phyloP scores from a whole-genome alignment of 352 stramenopile species.

The Pythium scleroteichum region DNA sequence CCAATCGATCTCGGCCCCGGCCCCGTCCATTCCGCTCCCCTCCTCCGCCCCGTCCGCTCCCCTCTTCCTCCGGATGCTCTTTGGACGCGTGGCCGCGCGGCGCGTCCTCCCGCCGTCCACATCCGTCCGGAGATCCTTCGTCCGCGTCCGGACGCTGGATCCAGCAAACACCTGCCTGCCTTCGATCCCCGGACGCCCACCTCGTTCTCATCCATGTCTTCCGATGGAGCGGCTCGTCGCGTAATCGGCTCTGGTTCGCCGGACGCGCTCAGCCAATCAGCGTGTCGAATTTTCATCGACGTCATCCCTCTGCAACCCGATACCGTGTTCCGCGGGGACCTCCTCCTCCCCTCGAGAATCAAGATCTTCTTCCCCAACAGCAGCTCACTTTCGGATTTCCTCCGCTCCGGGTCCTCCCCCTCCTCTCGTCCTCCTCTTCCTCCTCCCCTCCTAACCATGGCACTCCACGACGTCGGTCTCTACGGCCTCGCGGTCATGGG shows the following conservation, averaged over 20 bases:
- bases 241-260: slow-evolving; percentile 22
- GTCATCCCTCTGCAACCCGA: slow-evolving; percentile 27
- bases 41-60: too few species aligned
- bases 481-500: slow-evolving; percentile 95
- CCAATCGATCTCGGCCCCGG: too few species aligned
- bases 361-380: neutral
- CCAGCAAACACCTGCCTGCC: too few species aligned
- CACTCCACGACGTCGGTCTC: slow-evolving; percentile 85
- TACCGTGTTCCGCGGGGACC: slow-evolving; percentile 17
- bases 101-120: too few species aligned
- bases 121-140: too few species aligned
- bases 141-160: neutral
- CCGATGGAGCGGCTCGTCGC: slow-evolving; percentile 3
- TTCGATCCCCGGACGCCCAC: too few species aligned
- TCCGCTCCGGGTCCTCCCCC: neutral
- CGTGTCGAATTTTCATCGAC: slow-evolving; percentile 15
- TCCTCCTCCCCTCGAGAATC: slow-evolving; percentile 3
- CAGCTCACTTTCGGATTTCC: slow-evolving; percentile 20
- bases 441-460: slow-evolving; percentile 30
- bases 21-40: neutral
- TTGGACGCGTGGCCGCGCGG: too few species aligned
- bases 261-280: slow-evolving; percentile 23
- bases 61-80: too few species aligned
- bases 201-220: neutral
- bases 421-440: neutral